phyloP scores from a whole-genome alignment of 768 basidiomycete species.

The Steccherinum ochraceum region DNA sequence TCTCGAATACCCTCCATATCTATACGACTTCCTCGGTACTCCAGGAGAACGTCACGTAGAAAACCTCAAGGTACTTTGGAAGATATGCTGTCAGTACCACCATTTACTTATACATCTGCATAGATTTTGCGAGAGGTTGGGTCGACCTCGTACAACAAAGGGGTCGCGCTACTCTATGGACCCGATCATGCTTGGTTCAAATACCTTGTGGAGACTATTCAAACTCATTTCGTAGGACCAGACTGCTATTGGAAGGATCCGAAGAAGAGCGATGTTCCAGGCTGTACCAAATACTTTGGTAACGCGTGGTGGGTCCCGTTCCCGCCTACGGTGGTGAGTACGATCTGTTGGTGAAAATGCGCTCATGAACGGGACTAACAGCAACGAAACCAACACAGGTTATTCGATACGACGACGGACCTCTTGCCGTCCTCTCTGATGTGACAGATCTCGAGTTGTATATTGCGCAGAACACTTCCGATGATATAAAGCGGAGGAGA shows the following conservation, averaged over 20 bases:
- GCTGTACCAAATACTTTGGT: conserved; percentile 54
- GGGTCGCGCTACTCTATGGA: conserved; percentile 39
- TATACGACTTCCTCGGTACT: conserved; percentile 54
- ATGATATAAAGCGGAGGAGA: conserved; percentile 41
- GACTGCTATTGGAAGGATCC: conserved; percentile 63
- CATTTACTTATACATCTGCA: not conserved
- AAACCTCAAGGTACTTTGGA: conserved; percentile 61
- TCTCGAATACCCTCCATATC: conserved; percentile 60
- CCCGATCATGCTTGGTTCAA: conserved; percentile 41
- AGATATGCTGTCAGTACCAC: not conserved
- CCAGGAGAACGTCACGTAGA: conserved; percentile 71
- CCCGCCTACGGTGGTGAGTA: conserved; percentile 58
- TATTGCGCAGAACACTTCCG: conserved; percentile 53
- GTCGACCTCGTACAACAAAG: conserved; percentile 44
- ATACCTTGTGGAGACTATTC: conserved; percentile 45
- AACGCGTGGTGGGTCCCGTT: conserved; percentile 80
- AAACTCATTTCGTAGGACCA: conserved; percentile 55
- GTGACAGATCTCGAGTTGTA: conserved; percentile 49
- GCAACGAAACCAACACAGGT: conserved; percentile 42
- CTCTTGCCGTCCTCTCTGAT: conserved; percentile 38
- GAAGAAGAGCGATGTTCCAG: conserved; percentile 19
- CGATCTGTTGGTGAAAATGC: not conserved
- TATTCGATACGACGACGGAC: conserved; percentile 63
- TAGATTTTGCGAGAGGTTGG: conserved; percentile 76
- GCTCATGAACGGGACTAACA: not conserved